A percentile compares a stretch with the other conserved stretches of the same genome.
Conservation (phyloP, 148 eudicot genomes). For the Gaultheria prostrata region DNA sequence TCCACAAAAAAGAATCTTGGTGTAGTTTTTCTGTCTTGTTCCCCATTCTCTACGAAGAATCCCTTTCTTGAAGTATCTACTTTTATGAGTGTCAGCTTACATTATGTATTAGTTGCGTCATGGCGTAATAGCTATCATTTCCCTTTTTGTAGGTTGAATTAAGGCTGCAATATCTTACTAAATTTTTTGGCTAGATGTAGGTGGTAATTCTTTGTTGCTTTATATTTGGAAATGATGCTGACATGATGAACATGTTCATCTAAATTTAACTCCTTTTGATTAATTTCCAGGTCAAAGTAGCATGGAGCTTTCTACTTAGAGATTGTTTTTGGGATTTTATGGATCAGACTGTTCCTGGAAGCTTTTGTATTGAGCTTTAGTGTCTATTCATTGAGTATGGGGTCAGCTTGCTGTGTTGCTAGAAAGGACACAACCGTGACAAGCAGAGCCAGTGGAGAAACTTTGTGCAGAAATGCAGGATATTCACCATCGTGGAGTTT, state of each 20-base stretch:
- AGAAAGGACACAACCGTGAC: conserved; percentile 35
- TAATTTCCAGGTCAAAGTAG: conserved; percentile 11
- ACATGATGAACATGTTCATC: neutral
- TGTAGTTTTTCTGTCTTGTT: neutral
- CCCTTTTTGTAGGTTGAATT: conserved; percentile 1
- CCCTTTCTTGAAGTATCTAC: neutral
- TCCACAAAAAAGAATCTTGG: neutral
- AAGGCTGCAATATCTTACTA: neutral
- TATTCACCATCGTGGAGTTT: conserved; percentile 60
- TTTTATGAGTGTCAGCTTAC: neutral
- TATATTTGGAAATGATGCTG: neutral
- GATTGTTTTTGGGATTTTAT: neutral
- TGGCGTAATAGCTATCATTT: neutral
- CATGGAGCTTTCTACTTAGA: conserved; percentile 7
- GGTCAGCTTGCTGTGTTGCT: conserved; percentile 58
- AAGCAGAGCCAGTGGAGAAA: conserved; percentile 29
- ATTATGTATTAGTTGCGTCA: neutral
- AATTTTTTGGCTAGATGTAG: neutral
- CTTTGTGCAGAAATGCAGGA: conserved; percentile 29
- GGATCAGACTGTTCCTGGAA: conserved; percentile 10
- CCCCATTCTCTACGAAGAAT: neutral
- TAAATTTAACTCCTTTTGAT: neutral
- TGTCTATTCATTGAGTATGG: conserved; percentile 33
- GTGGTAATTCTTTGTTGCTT: conserved; percentile 2
- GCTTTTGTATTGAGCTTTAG: conserved; percentile 10